phyloP scores from a whole-genome alignment of 2,329 filamentous ascomycete genomes.

The Aspergillus hiratsukae region DNA sequence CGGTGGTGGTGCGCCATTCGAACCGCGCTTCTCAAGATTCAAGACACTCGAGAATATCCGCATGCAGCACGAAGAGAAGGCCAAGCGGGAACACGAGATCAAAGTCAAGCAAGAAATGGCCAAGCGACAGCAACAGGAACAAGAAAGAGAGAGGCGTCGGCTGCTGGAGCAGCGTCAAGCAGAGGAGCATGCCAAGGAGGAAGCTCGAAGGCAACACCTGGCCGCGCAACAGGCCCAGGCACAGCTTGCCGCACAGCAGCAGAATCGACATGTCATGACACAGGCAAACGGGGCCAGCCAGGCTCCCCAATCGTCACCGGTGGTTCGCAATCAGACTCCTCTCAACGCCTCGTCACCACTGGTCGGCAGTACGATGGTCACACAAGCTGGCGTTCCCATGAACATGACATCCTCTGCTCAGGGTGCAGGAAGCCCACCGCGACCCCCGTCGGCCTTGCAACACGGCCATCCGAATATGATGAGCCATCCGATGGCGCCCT shows the following conservation, averaged over 20 bases:
- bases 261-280: constrained; percentile 50
- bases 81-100: constrained; percentile 45
- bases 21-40: constrained; percentile 83
- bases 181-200: constrained; percentile 42
- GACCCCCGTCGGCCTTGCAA: constrained; percentile 44
- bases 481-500: constrained; percentile 43
- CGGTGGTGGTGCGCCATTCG: constrained; percentile 67
- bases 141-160: constrained; percentile 46
- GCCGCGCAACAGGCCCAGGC: constrained; percentile 46
- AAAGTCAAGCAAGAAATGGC: constrained; percentile 48
- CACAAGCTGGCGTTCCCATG: constrained; percentile 42
- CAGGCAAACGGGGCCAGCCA: constrained; percentile 40
- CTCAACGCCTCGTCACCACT: constrained; percentile 44
- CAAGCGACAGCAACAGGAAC: constrained; percentile 46
- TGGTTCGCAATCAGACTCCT: constrained; percentile 46
- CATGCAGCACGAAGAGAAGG: constrained; percentile 67
- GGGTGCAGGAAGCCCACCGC: constrained; percentile 43
- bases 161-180: constrained; percentile 40
- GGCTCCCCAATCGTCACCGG: constrained; percentile 43
- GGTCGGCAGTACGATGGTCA: constrained; percentile 35
- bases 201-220: constrained; percentile 35
- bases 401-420: constrained; percentile 42
- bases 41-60: constrained; percentile 86
- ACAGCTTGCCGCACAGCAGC: constrained; percentile 40
- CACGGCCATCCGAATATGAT: constrained; percentile 45